Evolutionary conservation across 2,329 filamentous ascomycete species (phyloP).

Genomic region (Laburnicola sp.): DNA sequence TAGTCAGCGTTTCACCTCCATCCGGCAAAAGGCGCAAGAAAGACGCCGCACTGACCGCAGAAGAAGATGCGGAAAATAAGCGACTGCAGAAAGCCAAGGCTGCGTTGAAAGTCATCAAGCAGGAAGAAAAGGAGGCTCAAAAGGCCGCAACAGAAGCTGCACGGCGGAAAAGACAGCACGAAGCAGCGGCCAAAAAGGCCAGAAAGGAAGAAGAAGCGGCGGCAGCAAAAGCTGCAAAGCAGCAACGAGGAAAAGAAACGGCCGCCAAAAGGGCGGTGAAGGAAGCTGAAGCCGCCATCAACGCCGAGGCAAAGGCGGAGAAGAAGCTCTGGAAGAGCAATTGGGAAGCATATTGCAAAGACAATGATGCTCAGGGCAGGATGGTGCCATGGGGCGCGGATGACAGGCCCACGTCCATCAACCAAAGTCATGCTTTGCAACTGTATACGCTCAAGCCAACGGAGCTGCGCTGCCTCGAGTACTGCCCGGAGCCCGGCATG

Average conservation of each 20-base stretch:
- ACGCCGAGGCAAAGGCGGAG: slow-evolving; percentile 6
- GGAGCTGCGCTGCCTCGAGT: slow-evolving; percentile 7
- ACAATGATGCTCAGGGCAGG: slow-evolving; percentile 8
- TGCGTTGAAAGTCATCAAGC: neutral
- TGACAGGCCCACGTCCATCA: slow-evolving; percentile 8
- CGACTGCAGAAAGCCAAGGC: neutral
- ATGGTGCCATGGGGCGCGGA: neutral
- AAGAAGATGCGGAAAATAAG: slow-evolving; percentile 3
- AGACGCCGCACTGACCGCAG: slow-evolving; percentile 1
- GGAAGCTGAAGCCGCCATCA: neutral
- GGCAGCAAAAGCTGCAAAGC: slow-evolving; percentile 3
- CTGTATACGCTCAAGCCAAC: slow-evolving; percentile 20
- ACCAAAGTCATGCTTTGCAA: slow-evolving; percentile 17
- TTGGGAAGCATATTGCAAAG: slow-evolving; percentile 10
- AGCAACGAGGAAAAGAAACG: slow-evolving; percentile 7
- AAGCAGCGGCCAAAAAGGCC: neutral
- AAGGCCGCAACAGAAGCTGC: neutral
- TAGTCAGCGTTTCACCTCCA: neutral
- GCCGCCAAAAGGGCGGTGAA: neutral
- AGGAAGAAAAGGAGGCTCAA: neutral
- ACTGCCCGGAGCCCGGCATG: slow-evolving; percentile 15
- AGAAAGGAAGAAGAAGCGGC: slow-evolving; percentile 1
- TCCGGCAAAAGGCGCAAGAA: slow-evolving; percentile 12
- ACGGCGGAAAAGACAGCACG: neutral
- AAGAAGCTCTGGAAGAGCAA: slow-evolving; percentile 8